Percentiles rank a stretch among this genome's conserved stretches.
Conservation (phyloP, 2,329 filamentous ascomycete species). For the Alternaria sp. region DNA sequence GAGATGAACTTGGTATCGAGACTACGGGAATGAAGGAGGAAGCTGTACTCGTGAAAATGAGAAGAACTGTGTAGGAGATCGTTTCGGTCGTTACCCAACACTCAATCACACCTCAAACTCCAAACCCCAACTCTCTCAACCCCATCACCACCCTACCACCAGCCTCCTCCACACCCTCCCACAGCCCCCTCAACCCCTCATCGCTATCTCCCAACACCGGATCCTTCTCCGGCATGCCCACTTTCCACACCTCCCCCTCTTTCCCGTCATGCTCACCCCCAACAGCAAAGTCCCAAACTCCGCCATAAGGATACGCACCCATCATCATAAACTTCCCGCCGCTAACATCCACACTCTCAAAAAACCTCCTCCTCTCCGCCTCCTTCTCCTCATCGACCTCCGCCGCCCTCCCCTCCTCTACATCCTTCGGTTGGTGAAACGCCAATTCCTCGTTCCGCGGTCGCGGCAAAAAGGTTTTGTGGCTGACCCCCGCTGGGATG, state of each 20-base stretch:
- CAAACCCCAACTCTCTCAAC: neutral
- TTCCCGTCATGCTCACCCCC: conserved; percentile 53
- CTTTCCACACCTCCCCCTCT: conserved; percentile 55
- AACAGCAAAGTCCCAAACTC: conserved; percentile 59
- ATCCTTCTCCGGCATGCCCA: conserved; percentile 55
- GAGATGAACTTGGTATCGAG: neutral
- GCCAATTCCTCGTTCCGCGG: conserved; percentile 46
- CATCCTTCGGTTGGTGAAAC: conserved; percentile 55
- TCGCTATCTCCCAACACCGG: conserved; percentile 53
- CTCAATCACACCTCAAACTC: neutral
- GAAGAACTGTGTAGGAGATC: neutral
- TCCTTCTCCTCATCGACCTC: conserved; percentile 31
- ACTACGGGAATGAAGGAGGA: neutral
- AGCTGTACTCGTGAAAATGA: neutral
- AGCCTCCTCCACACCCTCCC: conserved; percentile 24
- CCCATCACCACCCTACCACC: neutral
- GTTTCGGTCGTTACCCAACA: neutral
- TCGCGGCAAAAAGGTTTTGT: conserved; percentile 59
- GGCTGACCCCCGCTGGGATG: conserved; percentile 62
- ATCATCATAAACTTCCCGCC: conserved; percentile 62
- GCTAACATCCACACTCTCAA: conserved; percentile 46
- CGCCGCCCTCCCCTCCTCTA: conserved; percentile 18
- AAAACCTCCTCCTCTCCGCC: conserved; percentile 42
- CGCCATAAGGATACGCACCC: conserved; percentile 61
- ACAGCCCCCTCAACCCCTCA: conserved; percentile 49